Percentiles rank a stretch among this genome's conserved stretches.
These are phyloP conservation scores for Pseudofabraea citricarpa DNA, from an alignment of 2,329 filamentous ascomycete species.

Conservation along the genomic window DNA sequence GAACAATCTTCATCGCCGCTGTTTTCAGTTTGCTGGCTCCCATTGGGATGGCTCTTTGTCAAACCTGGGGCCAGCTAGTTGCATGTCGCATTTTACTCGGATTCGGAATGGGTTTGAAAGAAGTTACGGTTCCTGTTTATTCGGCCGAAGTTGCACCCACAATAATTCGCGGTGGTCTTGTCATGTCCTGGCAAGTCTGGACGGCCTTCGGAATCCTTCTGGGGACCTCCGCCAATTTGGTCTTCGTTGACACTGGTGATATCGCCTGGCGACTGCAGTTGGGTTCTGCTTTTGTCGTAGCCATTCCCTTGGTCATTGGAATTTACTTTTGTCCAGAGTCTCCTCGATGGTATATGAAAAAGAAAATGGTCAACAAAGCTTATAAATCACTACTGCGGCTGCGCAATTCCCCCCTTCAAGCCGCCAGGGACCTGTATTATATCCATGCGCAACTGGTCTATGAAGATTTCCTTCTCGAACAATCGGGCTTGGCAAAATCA, in stretches of 20 bases:
- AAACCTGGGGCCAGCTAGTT: constrained; percentile 52
- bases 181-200: constrained; percentile 76
- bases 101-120: constrained; percentile 54
- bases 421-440: constrained; percentile 58
- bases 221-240: constrained; percentile 30
- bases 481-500: constrained; percentile 36
- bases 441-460: constrained; percentile 46
- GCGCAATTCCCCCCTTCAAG: constrained; percentile 53
- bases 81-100: constrained; percentile 48
- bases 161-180: constrained; percentile 52
- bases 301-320: constrained; percentile 49
- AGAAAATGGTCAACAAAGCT: constrained; percentile 38
- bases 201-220: constrained; percentile 56
- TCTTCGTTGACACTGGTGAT: constrained; percentile 44
- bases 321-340: constrained; percentile 63
- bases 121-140: constrained; percentile 42
- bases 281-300: constrained; percentile 56
- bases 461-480: constrained; percentile 19
- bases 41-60: constrained; percentile 53
- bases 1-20: constrained; percentile 59
- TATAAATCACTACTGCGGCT: constrained; percentile 55
- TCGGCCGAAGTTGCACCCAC: constrained; percentile 49
- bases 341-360: constrained; percentile 55
- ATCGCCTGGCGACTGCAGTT: constrained; percentile 59
- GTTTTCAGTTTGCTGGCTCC: constrained; percentile 58